Evolutionary conservation across 2,329 filamentous ascomycete genomes (phyloP).

Genomic region (Pseudogymnoascus sp.): DNA sequence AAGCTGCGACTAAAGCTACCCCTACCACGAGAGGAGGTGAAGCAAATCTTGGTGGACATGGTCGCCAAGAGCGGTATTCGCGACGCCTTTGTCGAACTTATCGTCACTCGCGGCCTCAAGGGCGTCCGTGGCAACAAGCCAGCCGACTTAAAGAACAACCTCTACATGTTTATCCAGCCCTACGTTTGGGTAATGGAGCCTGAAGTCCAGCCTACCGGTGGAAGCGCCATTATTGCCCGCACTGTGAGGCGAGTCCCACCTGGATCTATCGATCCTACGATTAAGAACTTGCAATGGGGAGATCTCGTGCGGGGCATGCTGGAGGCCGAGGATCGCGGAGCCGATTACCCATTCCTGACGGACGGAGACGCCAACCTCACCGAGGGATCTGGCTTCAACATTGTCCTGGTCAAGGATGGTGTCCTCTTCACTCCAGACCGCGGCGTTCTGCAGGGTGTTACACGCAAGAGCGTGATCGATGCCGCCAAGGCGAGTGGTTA

Average conservation of each 20-base stretch:
- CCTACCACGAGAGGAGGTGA: constrained; percentile 34
- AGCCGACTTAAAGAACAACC: constrained; percentile 32
- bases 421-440: constrained; percentile 40
- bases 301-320: constrained; percentile 40
- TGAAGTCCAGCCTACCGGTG: constrained; percentile 34
- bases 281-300: constrained; percentile 47
- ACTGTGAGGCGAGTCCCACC: constrained; percentile 40
- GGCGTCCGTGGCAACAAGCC: constrained; percentile 33
- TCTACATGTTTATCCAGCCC: constrained; percentile 43
- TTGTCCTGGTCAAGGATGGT: constrained; percentile 39
- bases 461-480: constrained; percentile 42
- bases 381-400: constrained; percentile 44
- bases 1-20: constrained; percentile 41
- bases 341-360: constrained; percentile 42
- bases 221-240: constrained; percentile 37
- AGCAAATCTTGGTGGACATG: constrained; percentile 38
- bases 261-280: constrained; percentile 42
- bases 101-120: constrained; percentile 42
- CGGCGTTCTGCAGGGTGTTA: constrained; percentile 42
- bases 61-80: constrained; percentile 38
- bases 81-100: constrained; percentile 44
- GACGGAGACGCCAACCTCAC: constrained; percentile 44
- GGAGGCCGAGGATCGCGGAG: constrained; percentile 41
- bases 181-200: constrained; percentile 47
- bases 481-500: constrained; percentile 30